Percentiles rank a stretch among this genome's conserved stretches.
phyloP scores from a whole-genome alignment of 1,139 yeast species.

The Suzukiozyma palmioleophila region DNA sequence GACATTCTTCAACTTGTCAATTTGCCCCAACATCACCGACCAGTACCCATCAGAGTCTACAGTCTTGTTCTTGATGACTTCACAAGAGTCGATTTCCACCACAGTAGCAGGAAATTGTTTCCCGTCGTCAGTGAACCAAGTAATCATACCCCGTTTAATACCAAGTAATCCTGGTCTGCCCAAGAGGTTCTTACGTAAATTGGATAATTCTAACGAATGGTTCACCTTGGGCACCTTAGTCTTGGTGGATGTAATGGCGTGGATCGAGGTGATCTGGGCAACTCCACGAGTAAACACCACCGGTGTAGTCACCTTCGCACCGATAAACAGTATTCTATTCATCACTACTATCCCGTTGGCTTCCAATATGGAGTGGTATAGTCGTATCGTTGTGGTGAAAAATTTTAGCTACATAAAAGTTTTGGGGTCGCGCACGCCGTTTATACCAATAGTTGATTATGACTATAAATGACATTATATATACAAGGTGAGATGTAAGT shows the following conservation, averaged over 20 bases:
- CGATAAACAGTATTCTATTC: not conserved
- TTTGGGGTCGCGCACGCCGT: too few species aligned
- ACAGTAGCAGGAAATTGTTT: conserved; percentile 75
- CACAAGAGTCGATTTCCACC: conserved; percentile 81
- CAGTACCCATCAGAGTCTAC: conserved; percentile 67
- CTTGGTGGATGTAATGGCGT: conserved; percentile 46
- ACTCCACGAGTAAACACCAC: conserved; percentile 25
- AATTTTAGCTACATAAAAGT: not conserved
- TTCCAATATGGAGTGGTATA: too few species aligned
- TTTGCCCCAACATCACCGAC: conserved; percentile 88
- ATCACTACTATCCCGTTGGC: not conserved
- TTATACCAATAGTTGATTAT: too few species aligned
- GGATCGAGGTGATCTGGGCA: conserved; percentile 53
- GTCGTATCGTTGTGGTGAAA: not conserved
- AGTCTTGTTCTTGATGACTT: conserved; percentile 74
- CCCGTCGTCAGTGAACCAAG: conserved; percentile 73
- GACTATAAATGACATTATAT: not conserved
- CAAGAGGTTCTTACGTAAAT: conserved; percentile 63
- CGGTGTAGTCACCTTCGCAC: conserved; percentile 2
- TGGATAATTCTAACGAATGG: conserved; percentile 55
- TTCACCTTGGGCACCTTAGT: conserved; percentile 41
- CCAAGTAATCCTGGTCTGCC: conserved; percentile 82
- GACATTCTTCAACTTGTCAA: conserved; percentile 63
- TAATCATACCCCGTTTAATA: conserved; percentile 84
- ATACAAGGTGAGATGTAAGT: not conserved